phyloP scores from a whole-genome alignment of 352 stramenopile genomes.

The Blastocystis sp. region DNA sequence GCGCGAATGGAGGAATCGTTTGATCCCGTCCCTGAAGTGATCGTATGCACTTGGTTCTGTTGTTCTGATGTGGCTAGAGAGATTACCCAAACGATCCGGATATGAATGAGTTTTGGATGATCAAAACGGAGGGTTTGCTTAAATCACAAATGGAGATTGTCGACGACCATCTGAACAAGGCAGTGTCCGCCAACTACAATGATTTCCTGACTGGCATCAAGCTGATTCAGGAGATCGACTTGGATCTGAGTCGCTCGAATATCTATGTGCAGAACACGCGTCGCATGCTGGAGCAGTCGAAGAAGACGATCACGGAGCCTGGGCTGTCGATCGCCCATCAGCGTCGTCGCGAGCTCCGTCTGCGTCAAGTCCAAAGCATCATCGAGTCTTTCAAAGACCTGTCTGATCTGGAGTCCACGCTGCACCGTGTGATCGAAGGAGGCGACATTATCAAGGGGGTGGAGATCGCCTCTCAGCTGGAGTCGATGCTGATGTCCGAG shows the following conservation, averaged over 20 bases:
- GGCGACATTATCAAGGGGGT: slow-evolving; percentile 57
- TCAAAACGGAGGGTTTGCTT: slow-evolving; percentile 46
- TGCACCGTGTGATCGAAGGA: slow-evolving; percentile 47
- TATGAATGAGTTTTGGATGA: slow-evolving; percentile 61
- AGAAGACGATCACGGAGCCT: slow-evolving; percentile 24
- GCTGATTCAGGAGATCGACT: slow-evolving; percentile 60
- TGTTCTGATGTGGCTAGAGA: not conserved
- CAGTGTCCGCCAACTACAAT: slow-evolving; percentile 58
- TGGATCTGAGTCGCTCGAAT: slow-evolving; percentile 57
- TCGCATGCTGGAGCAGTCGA: slow-evolving; percentile 36
- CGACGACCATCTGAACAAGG: slow-evolving; percentile 52
- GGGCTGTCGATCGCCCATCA: slow-evolving; percentile 35
- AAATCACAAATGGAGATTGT: slow-evolving; percentile 60
- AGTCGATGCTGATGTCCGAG: slow-evolving; percentile 56
- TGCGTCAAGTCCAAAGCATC: slow-evolving; percentile 52
- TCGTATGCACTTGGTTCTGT: not conserved
- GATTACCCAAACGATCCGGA: slow-evolving; percentile 57
- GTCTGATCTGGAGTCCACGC: slow-evolving; percentile 9
- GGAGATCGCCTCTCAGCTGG: slow-evolving; percentile 47
- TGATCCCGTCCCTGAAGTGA: slow-evolving; percentile 59
- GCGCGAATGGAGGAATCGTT: slow-evolving; percentile 32
- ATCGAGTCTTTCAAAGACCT: slow-evolving; percentile 37
- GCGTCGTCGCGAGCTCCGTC: not conserved
- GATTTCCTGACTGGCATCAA: slow-evolving; percentile 58
- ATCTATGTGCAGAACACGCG: slow-evolving; percentile 52